Evolutionary conservation across 2,329 filamentous ascomycete genomes (phyloP).

Genomic region (Verticillium alfalfae): DNA sequence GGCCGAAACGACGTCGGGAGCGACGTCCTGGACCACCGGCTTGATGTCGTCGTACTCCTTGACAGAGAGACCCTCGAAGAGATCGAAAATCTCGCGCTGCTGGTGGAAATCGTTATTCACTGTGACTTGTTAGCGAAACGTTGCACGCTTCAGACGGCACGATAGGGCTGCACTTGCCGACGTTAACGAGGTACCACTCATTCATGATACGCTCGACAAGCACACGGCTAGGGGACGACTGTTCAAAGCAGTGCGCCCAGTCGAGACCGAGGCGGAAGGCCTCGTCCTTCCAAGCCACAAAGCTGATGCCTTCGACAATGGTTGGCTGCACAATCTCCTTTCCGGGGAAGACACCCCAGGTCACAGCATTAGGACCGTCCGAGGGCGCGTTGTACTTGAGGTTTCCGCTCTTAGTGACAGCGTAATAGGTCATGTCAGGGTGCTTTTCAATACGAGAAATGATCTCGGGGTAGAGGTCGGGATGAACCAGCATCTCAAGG

Average conservation of each 20-base stretch:
- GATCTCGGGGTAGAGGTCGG: constrained; percentile 71
- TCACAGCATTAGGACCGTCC: constrained; percentile 94
- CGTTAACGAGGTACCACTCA: constrained; percentile 90
- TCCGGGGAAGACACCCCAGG: constrained; percentile 97
- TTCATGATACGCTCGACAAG: constrained; percentile 82
- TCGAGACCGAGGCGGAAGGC: constrained; percentile 88
- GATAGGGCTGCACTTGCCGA: constrained; percentile 54
- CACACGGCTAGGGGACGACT: constrained; percentile 68
- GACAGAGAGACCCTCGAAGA: constrained; percentile 76
- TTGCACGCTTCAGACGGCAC: background rate
- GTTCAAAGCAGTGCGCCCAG: constrained; percentile 87
- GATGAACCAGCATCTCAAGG: constrained; percentile 82
- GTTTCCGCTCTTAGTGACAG: constrained; percentile 77
- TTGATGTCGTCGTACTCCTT: constrained; percentile 49
- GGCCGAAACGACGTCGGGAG: constrained; percentile 5
- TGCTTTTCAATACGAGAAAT: constrained; percentile 72
- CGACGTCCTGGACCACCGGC: constrained; percentile 12
- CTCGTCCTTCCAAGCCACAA: constrained; percentile 98
- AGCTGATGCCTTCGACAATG: constrained; percentile 97
- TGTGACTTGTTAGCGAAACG: constrained; percentile 24
- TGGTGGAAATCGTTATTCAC: constrained; percentile 98
- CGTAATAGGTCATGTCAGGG: constrained; percentile 87
- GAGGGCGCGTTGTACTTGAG: constrained; percentile 75
- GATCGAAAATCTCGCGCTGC: constrained; percentile 71
- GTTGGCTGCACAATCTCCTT: constrained; percentile 99